Base-by-base conservation (phyloP, 192 early-diverging fungal species). In the Phycomyces nitens region DNA sequence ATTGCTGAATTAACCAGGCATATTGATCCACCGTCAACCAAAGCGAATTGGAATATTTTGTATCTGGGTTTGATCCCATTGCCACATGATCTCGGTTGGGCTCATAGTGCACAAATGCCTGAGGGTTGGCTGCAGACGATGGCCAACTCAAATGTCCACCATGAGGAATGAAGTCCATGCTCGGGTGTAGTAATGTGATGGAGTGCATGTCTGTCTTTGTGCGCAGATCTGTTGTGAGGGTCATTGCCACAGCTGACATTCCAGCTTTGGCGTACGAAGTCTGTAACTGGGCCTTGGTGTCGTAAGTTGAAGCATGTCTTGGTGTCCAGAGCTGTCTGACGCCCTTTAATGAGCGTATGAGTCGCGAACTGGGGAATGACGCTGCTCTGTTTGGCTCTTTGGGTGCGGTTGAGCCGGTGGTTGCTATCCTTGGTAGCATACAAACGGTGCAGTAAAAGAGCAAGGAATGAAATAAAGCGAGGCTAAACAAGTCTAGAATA, bases 1-100 rank as follows among this genome's bases (percentile, higher is more conserved):
- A 55, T 49, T 69, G 68, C 24, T 55, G 44, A 38, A 69, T 61
- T 9, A 69, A 27, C 68, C 68, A 69, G 18, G 57, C 49, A 20
- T 62, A 69, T 18, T 57, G 60, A 40, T 69, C 68, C 18, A 63
- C 43, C 34, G 60, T 51, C 53, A 69, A 21, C 60, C 58, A 55
- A 26, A 69, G 38, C 27, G 34, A 49, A 12, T 69, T 55, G 11
- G 59, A 47, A n/a, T 60, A 23, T 34, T 56, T 64, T 39, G 62
- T n/a, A 41, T 58, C 56, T 16, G 64, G 56, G 34, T 61, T 51
- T 26, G 59, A 44, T 23, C 68, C 60, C 23, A 69, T 14, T 18
- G 52, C 60, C 11, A 69, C 60, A 24, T 57, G 56, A 22, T 52
- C 53, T n/a, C 42, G n/a, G 18, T 44, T 49, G 14, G 67, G 67